Conservation (phyloP, 1,284 basidiomycete species). For the Marasmius sp. region DNA sequence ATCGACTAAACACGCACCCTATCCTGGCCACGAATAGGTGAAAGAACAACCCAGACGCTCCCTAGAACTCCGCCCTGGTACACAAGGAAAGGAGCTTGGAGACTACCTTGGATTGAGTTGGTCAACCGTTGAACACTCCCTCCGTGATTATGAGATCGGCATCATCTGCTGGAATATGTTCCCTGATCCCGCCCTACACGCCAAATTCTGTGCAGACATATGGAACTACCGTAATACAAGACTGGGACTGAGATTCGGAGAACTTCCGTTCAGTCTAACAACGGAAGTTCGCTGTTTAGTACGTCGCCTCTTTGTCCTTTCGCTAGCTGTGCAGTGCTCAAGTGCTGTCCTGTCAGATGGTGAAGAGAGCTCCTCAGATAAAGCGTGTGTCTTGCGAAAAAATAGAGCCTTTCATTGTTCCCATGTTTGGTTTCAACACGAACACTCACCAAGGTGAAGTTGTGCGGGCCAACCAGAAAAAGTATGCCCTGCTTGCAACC, state of each 20-base stretch:
- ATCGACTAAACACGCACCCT: too few relatives aligned
- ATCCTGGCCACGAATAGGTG: too few relatives aligned
- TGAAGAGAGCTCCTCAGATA: not conserved
- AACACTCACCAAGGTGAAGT: not conserved
- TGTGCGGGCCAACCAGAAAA: not conserved
- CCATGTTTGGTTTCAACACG: not conserved
- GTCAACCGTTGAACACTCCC: not conserved
- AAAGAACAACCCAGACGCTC: too few relatives aligned
- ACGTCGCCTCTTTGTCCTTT: too few relatives aligned
- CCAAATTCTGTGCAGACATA: not conserved
- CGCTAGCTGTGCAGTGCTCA: too few relatives aligned
- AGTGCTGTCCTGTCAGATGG: too few relatives aligned
- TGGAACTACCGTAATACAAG: not conserved
- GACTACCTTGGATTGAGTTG: too few relatives aligned
- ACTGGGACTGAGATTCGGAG: not conserved
- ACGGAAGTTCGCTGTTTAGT: too few relatives aligned
- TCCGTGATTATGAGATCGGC: not conserved
- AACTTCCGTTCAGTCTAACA: not conserved
- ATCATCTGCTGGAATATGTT: not conserved
- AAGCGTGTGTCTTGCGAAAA: not conserved
- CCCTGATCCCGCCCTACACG: not conserved
- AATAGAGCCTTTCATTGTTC: not conserved
- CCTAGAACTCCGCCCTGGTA: too few relatives aligned
- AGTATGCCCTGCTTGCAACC: not conserved
- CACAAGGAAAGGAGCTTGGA: too few relatives aligned